Conservation (phyloP, 805 yeast species). For the Limtongia smithiae region DNA sequence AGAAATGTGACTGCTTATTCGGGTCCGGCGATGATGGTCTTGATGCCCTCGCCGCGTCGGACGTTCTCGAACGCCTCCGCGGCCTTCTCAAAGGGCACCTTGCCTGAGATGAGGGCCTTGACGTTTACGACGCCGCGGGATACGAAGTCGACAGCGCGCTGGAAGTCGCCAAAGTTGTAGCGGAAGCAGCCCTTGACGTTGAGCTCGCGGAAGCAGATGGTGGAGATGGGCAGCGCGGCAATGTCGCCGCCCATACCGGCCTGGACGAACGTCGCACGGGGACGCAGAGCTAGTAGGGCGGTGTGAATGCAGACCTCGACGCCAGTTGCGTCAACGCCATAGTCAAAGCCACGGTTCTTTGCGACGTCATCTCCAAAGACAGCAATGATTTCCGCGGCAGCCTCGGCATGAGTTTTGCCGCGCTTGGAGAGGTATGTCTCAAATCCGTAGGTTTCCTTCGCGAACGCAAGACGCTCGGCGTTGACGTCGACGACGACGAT, state of each 20-base stretch:
- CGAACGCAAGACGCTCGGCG: slow-evolving; percentile 62
- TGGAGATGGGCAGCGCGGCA: slow-evolving; percentile 69
- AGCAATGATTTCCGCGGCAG: slow-evolving; percentile 1
- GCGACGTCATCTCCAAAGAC: slow-evolving; percentile 1
- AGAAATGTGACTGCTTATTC: too few relatives aligned
- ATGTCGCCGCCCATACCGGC: slow-evolving; percentile 77
- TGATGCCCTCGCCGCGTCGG: slow-evolving; percentile 8
- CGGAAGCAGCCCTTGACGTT: slow-evolving; percentile 73
- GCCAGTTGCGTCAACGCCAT: slow-evolving; percentile 77
- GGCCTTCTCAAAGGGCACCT: slow-evolving; percentile 69
- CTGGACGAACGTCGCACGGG: slow-evolving; percentile 74
- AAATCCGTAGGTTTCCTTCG: slow-evolving; percentile 41
- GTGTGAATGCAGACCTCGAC: slow-evolving; percentile 67
- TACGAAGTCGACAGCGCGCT: slow-evolving; percentile 62
- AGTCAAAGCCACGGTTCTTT: slow-evolving; percentile 4
- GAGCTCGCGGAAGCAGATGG: slow-evolving; percentile 59
- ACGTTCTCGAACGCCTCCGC: slow-evolving; percentile 60
- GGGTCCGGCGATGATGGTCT: slow-evolving; percentile 6
- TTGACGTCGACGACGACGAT: slow-evolving; percentile 67
- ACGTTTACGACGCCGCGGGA: slow-evolving; percentile 61
- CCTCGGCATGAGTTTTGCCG: slow-evolving; percentile 4
- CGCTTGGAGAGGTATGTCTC: slow-evolving; percentile 6
- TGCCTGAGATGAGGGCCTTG: slow-evolving; percentile 65
- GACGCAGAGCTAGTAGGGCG: slow-evolving; percentile 56
- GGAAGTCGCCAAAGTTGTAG: slow-evolving; percentile 72